Conservation (phyloP, 257 asterid species). For the Osmanthus fragrans region DNA sequence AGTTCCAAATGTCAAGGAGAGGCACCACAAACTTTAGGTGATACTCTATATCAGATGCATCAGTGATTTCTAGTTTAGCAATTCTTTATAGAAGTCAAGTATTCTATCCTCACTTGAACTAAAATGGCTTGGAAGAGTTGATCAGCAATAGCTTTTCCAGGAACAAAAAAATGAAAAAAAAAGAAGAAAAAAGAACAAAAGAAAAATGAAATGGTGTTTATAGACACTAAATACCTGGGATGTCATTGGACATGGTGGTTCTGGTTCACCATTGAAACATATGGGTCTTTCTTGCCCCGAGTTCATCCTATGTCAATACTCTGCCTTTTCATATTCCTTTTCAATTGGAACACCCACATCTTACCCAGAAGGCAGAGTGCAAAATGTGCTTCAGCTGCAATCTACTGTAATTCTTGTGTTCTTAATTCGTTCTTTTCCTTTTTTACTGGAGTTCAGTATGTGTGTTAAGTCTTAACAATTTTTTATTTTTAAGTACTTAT, state of each 20-base stretch:
- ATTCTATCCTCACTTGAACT: neutral
- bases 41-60: constrained; percentile 18
- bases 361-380: neutral
- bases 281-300: neutral
- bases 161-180: neutral
- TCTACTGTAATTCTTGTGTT: constrained; percentile 2
- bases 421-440: neutral
- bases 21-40: constrained; percentile 38
- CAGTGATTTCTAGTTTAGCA: constrained; percentile 7
- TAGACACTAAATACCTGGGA: constrained; percentile 7
- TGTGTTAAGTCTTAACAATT: neutral
- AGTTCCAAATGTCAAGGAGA: constrained; percentile 46
- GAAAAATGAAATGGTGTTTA: constrained; percentile 6
- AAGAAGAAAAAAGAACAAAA: neutral
- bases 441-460: constrained; percentile 4
- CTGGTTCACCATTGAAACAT: neutral
- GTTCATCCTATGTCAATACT: neutral
- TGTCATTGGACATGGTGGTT: neutral
- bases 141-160: constrained; percentile 7
- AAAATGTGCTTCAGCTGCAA: neutral
- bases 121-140: constrained; percentile 1
- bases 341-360: constrained; percentile 1
- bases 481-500: neutral
- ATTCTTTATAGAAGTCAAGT: neutral
- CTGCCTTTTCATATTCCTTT: neutral